Evolutionary conservation across 768 basidiomycete genomes (phyloP).

Genomic region (Amanita rubescens): DNA sequence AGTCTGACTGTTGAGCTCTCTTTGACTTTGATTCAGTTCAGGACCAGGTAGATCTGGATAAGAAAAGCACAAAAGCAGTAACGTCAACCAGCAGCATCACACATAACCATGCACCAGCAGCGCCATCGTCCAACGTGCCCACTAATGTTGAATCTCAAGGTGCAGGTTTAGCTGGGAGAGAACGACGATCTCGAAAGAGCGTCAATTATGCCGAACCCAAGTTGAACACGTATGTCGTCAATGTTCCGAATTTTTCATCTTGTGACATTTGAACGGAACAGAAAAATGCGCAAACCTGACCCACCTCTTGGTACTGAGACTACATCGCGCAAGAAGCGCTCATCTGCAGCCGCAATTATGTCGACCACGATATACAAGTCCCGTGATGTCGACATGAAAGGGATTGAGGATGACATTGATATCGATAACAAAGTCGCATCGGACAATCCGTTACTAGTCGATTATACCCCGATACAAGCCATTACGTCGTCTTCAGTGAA

Average conservation of each 20-base stretch:
- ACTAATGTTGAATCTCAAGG: conserved; percentile 24
- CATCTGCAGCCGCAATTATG: conserved; percentile 35
- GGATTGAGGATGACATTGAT: conserved; percentile 20
- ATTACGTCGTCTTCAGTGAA: conserved; percentile 28
- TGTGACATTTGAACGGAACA: conserved; percentile 21
- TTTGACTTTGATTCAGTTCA: conserved; percentile 11
- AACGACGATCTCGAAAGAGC: conserved; percentile 62
- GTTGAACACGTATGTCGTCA: conserved; percentile 65
- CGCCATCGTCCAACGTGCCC: conserved; percentile 46
- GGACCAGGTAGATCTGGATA: conserved; percentile 13
- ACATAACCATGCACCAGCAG: conserved; percentile 10
- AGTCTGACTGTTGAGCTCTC: neutral
- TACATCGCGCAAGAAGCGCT: conserved; percentile 35
- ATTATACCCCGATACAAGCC: neutral
- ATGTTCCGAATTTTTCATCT: neutral
- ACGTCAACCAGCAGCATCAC: neutral
- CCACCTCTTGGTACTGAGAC: conserved; percentile 30
- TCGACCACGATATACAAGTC: conserved; percentile 21
- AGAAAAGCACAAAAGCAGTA: neutral
- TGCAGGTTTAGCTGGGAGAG: conserved; percentile 37
- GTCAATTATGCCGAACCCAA: conserved; percentile 86
- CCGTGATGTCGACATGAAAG: neutral
- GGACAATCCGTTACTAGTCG: conserved; percentile 28
- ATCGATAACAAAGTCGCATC: conserved; percentile 20
- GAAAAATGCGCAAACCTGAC: conserved; percentile 89